Evolutionary conservation across 1,284 basidiomycete species (phyloP), one percentile per base, ranked within the genome.

Genomic region (Mixia osmundae): DNA sequence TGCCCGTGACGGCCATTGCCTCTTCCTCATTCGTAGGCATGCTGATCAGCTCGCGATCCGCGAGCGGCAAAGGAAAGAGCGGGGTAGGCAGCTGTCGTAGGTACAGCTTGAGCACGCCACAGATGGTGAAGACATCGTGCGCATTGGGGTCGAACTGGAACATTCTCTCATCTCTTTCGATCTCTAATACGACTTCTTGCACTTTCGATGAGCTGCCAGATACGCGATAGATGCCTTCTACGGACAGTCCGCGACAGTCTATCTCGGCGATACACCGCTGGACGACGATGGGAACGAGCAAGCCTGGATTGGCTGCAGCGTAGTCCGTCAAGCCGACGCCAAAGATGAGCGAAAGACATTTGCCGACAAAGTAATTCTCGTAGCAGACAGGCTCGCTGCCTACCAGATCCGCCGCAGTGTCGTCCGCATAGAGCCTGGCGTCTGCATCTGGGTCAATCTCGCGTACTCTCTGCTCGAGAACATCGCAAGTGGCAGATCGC

Each of bases 241-340:
- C 63, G 29, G 78, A 71, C 21, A 87, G 56, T 0, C 79, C 80
- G 43, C 39, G 22, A n/a, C 30, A 22, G 14, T 51, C 50, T 30
- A 51, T 34, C 20, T 41, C 30, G 23, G 9, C 28, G 12, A 9
- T 14, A 34, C 45, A 50, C 26, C 42, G 54, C 59, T 41, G 75
- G 63, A 95, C 64, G 39, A 95, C 76, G 51, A 73, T 73, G 0
- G 89, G 89, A 2, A 57, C 55, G n/a, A 78, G 64, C 21, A 51
- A 39, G 3, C 56, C 56, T 16, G 58, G 54, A 46, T 79, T 71
- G 4, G 76, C 68, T 22, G 76, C 82, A 9, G 85, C 79, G 53
- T 97, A 95, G 54, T 95, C 87, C 36, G 75, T 72, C 37, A 99
- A 59, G 44, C 71, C 73, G 44, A 94, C 74, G 18, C 89, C 89